Base-by-base conservation (phyloP, 768 basidiomycete species). In the Leccinum obscurum region DNA sequence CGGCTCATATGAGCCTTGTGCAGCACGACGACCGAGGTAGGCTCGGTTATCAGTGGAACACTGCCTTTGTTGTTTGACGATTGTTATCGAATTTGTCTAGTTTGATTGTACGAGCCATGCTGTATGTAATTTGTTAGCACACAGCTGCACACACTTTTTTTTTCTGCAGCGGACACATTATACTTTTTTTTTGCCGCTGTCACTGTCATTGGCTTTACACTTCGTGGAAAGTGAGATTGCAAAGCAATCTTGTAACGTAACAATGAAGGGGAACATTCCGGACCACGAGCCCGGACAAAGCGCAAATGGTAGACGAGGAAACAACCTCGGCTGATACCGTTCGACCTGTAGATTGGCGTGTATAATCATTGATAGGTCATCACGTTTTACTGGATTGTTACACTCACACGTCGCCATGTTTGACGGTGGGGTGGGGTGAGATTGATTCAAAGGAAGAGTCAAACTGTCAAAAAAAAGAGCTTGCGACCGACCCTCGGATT, bases 91-190 rank as follows among this genome's bases (percentile, higher is more conserved):
- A 14, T 6, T 35, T 20, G 57, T 50, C 9, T 49, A 22, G 44
- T 46, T 52, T 11, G 28, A 51, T 49, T 14, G 63, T 35, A 22
- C 6, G 24, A 41, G 20, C 9, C 39, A 20, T 30, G 30, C 30
- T 30, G 54, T 60, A 64, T 63, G 62, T 67, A 64, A 60, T 55
- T 53, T 20, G 44, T 44, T 17, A 17, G 62, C 7, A 37, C n/a
- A 30, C 41, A 46, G 26, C 17, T 34, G 32, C 39, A 20, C 7
- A 8, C 15, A 26, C 39, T 8, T 37, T 30, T 28, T 20, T 41
- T 17, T 20, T 8, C n/a, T 4, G 14, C 28, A n/a, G 17, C 35
- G 32, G 32, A 39, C 44, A 4, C 34, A 35, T 35, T 35, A 32
- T 20, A 9, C 20, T 10, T 30, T 44, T 28, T 44, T 46, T 49